Evolutionary conservation across 2,329 filamentous ascomycete genomes (phyloP).

Genomic region (Bipolaris bicolor): DNA sequence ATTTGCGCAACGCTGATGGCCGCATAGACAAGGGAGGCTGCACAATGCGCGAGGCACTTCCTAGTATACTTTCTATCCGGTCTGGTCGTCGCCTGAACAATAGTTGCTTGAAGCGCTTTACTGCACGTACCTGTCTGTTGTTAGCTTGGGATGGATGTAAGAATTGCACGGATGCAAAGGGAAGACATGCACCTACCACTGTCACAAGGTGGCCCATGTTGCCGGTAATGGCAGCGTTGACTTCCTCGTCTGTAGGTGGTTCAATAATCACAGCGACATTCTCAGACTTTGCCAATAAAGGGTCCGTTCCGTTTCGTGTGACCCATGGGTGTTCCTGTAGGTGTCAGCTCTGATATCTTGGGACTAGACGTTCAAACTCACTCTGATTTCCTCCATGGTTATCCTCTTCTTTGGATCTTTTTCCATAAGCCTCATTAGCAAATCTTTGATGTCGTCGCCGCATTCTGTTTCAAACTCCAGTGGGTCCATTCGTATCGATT

Average conservation of each 20-base stretch:
- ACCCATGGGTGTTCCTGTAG: slow-evolving; percentile 89
- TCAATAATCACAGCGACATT: slow-evolving; percentile 84
- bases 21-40: slow-evolving; percentile 63
- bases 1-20: slow-evolving; percentile 49
- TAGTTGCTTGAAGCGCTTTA: slow-evolving; percentile 83
- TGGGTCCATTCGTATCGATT: slow-evolving; percentile 78
- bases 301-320: slow-evolving; percentile 77
- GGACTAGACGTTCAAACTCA: slow-evolving; percentile 53
- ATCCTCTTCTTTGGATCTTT: slow-evolving; percentile 87
- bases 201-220: slow-evolving; percentile 87
- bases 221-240: slow-evolving; percentile 86
- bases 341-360: slow-evolving; percentile 17
- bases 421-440: slow-evolving; percentile 76
- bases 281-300: slow-evolving; percentile 78
- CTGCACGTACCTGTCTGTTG: slow-evolving; percentile 76
- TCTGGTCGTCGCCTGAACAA: slow-evolving; percentile 63
- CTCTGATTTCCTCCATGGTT: slow-evolving; percentile 79
- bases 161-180: neutral
- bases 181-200: slow-evolving; percentile 62
- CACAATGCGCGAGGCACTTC: slow-evolving; percentile 63
- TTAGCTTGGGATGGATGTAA: slow-evolving; percentile 8
- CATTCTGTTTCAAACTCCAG: slow-evolving; percentile 67
- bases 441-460: slow-evolving; percentile 72
- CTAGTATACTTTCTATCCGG: slow-evolving; percentile 65
- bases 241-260: slow-evolving; percentile 85